phyloP scores from a whole-genome alignment of 192 early-diverging fungal species.

The Coemansia reversa region DNA sequence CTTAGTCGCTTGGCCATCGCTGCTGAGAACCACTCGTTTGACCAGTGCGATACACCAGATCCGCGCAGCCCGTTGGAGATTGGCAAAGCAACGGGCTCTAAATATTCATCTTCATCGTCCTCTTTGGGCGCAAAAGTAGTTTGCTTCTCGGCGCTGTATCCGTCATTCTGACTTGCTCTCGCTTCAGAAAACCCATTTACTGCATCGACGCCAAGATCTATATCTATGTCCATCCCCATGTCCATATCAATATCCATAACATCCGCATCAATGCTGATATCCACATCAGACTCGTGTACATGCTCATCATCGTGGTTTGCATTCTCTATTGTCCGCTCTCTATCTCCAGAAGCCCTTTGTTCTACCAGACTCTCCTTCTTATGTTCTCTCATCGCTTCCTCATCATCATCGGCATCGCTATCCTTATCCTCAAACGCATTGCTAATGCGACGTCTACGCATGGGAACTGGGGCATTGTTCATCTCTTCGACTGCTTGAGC shows the following conservation, averaged over 20 bases:
- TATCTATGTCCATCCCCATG: slow-evolving; percentile 30
- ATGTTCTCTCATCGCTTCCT: background rate
- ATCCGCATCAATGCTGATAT: slow-evolving; percentile 38
- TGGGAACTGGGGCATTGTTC: slow-evolving; percentile 29
- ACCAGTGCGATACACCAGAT: slow-evolving; percentile 39
- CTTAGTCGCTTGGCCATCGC: slow-evolving; percentile 39
- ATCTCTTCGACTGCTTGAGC: slow-evolving; percentile 38
- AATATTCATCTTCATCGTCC: slow-evolving; percentile 1
- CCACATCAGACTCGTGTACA: slow-evolving; percentile 7
- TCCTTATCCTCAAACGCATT: slow-evolving; percentile 16
- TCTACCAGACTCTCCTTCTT: background rate
- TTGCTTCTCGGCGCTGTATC: background rate
- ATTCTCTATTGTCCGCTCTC: background rate
- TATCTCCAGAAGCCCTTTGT: background rate
- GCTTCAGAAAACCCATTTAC: background rate
- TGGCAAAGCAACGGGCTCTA: slow-evolving; percentile 23
- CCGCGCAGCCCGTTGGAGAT: slow-evolving; percentile 49
- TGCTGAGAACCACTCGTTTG: slow-evolving; percentile 44
- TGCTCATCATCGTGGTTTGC: background rate
- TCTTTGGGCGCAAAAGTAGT: background rate
- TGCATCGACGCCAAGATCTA: slow-evolving; percentile 20
- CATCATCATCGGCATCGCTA: slow-evolving; percentile 7
- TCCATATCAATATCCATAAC: slow-evolving; percentile 45
- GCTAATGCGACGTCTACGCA: slow-evolving; percentile 18
- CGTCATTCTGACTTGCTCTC: background rate